Evolutionary conservation across 331 rosid genomes (phyloP), one percentile per base, ranked within the genome.

Genomic region (Erythrophleum ivorense): DNA sequence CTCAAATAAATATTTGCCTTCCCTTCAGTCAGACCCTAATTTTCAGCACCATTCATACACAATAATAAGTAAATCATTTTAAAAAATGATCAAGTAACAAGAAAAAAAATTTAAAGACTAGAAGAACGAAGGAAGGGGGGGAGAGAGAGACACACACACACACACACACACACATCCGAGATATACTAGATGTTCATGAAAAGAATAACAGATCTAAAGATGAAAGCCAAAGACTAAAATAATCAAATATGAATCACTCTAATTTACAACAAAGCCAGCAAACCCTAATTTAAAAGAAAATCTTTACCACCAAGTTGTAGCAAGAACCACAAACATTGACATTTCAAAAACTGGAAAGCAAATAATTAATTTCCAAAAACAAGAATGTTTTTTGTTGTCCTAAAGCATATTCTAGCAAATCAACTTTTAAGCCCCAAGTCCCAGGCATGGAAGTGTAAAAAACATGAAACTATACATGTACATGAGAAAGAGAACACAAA

Each of bases 11-110:
- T 11, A 14, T 21, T 76, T 57, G 7, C 5, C 57, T 54, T 36
- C 41, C 34, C 66, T 50, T 71, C 31, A 38, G 71, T 68, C 73
- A 80, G 70, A 86, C 78, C 89, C 89, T 83, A 68, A 1, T 80
- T 65, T 3, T 36, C 19, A n/a, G 12, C 34, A 77, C 52, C 45
- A 58, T 3, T 33, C 18, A 59, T 14, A 67, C 36, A 78, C 21
- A 74, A 76, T 1, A 73, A 73, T 48, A 72, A 46, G 59, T 54
- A 55, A 64, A 77, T 57, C 14, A 24, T 73, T 62, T 9, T n/a
- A n/a, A 57, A 6, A 57, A 57, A 46, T 0, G 57, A 74, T 9
- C 43, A 67, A 41, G 59, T 14, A 50, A 69, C 63, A 11, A 14
- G 31, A 21, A 76, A 57, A 76, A 57, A 45, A 73, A 12, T 6